These are phyloP conservation scores for Dryadomyces sulphureus DNA, from an alignment of 2,329 filamentous ascomycete species.

Conservation along the genomic window DNA sequence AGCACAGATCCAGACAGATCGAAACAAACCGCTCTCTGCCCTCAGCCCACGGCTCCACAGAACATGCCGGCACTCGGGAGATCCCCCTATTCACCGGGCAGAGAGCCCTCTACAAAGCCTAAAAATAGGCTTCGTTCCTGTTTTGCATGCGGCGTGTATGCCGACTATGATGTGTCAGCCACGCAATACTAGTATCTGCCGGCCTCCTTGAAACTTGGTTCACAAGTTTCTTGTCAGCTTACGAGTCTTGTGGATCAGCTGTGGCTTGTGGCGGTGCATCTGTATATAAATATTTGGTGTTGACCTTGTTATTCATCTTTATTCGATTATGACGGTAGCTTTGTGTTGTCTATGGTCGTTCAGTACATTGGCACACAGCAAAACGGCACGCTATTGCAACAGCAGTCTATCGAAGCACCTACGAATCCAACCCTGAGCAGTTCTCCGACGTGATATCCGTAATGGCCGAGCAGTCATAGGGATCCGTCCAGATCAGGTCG, in stretches of 20 bases:
- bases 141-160: too few relatives aligned
- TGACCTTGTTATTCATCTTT: too few relatives aligned
- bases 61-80: not conserved
- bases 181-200: too few relatives aligned
- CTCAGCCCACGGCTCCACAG: not conserved
- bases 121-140: not conserved
- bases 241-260: too few relatives aligned
- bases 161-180: too few relatives aligned
- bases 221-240: too few relatives aligned
- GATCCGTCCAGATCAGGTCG: constrained; percentile 43
- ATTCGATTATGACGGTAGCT: too few relatives aligned
- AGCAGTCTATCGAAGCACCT: not conserved
- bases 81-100: not conserved
- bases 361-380: too few relatives aligned
- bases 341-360: not conserved
- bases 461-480: constrained; percentile 31
- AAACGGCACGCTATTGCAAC: too few relatives aligned
- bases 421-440: constrained; percentile 35
- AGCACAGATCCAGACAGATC: not conserved
- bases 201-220: too few relatives aligned
- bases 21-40: not conserved
- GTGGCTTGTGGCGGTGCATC: too few relatives aligned
- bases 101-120: not conserved
- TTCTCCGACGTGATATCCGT: constrained; percentile 30
- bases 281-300: too few relatives aligned